Base-by-base conservation (phyloP, 1,284 basidiomycete species). In the Xanthoconium separans region DNA sequence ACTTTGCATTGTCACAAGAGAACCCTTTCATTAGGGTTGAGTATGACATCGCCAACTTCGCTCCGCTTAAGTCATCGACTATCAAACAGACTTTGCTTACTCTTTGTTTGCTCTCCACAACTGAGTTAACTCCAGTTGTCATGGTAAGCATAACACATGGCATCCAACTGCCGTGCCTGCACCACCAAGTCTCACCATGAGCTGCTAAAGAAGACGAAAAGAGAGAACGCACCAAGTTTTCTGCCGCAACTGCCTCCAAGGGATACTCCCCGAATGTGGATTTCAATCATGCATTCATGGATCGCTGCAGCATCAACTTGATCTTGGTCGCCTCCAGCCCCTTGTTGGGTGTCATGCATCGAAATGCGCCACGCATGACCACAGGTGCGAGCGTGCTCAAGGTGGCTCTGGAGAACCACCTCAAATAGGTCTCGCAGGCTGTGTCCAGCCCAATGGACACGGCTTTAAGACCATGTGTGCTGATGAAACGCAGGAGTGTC, bases 381-480 rank as follows among this genome's bases (percentile, higher is more conserved):
- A 37, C 11, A 0, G 31, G 30, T 2, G 44, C 43, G 12, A 58
- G 44, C 2, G 44, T 40, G 18, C 30, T 42, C 34, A 56, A 20
- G 9, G 40, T 37, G 15, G 55, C 56, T 10, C 55, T 37, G 11
- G 39, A 42, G 8, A 58, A 56, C 55, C 55, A 56, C 13, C 16
- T 45, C 6, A 56, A 42, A 16, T 58, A 58, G 4, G 55, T 58
- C 36, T 56, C 55, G 39, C 55, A 58, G 6, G 50, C 56, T 1
- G 55, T 58, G 18, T 54, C 55, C 20, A 58, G n/a, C 0, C 56
- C 56, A 10, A 56, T 51, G 5, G 56, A 56, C 12, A 58, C 41
- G 5, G 44, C 50, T 1, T 36, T 50, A 0, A 46, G 39, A 2
- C 55, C 55, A 9, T 29, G 49, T 2, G 10, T n/a, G 36, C 55